These are phyloP conservation scores for Aspergillus heteromorphus DNA, from an alignment of 495 filamentous ascomycete genomes.

Conservation along the genomic window DNA sequence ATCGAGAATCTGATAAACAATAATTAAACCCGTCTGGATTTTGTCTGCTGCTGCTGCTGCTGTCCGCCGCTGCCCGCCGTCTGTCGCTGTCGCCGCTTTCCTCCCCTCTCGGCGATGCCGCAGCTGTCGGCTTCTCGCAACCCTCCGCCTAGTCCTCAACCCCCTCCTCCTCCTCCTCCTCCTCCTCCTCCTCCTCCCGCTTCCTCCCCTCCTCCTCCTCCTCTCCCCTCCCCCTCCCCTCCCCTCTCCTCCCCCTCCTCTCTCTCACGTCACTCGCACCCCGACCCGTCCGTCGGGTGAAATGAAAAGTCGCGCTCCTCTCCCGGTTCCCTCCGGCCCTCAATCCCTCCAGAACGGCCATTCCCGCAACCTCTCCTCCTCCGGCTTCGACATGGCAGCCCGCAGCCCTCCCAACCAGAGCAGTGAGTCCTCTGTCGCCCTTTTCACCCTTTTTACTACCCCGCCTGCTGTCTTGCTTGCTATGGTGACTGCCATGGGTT, in stretches of 20 bases:
- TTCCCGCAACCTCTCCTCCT: constrained; percentile 36
- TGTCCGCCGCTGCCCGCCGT: not conserved
- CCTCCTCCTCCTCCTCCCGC: constrained; percentile 3
- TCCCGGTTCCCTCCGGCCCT: constrained; percentile 34
- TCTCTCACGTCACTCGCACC: constrained; percentile 20
- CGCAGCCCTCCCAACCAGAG: constrained; percentile 72
- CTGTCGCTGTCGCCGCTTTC: constrained; percentile 6
- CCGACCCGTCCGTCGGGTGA: constrained; percentile 21
- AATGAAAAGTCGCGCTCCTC: constrained; percentile 43
- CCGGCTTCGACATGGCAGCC: constrained; percentile 42
- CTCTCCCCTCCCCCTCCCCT: not conserved
- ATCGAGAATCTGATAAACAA: not conserved
- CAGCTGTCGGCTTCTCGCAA: constrained; percentile 20
- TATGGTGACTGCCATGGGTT: not conserved
- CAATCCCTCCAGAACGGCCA: constrained; percentile 38
- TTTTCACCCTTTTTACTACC: not conserved
- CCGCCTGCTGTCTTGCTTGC: not conserved
- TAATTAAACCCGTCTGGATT: constrained; percentile 30
- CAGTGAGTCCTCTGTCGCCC: constrained; percentile 47
- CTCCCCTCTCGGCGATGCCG: constrained; percentile 21
- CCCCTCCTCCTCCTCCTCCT: constrained; percentile 5
- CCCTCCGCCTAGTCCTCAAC: constrained; percentile 7
- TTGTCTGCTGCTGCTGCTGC: constrained; percentile 2
- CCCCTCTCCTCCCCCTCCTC: constrained; percentile 7
- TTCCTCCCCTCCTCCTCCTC: constrained; percentile 5